Evolutionary conservation across 2,329 filamentous ascomycete genomes (phyloP), one percentile per base, ranked within the genome.

Genomic region (Cladosporium halotolerans): DNA sequence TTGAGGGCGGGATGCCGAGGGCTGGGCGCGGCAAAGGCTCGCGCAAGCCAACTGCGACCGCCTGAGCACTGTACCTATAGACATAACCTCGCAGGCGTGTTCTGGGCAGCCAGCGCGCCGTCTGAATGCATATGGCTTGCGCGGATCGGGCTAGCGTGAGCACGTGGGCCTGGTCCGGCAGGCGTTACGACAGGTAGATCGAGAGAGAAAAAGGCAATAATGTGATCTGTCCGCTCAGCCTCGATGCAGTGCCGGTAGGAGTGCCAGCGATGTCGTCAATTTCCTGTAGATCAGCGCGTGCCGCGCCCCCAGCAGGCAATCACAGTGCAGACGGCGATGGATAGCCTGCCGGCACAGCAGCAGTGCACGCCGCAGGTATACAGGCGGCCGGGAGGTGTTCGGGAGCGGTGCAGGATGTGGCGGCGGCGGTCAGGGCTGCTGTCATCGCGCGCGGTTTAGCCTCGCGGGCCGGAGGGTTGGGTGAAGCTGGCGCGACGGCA

Each of bases 141-240:
- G 34, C 45, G n/a, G 34, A 39, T 19, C 7, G 14, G 11, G 45
- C 36, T 44, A 51, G 47, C 47, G 47, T 44, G 40, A 19, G 31
- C 39, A 34, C 31, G 48, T 51, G 48, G 40, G 14, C 36, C 16
- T 19, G 6, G 16, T 34, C 14, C 4, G 18, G 19, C 41, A 34
- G 40, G 18, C 23, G 38, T 51, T 44, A 51, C 48, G 48, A 51
- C 48, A 51, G 16, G 44, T 32, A 51, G 23, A 44, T 32, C 31
- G 14, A 44, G 7, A 41, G 28, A 41, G 19, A 42, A 19, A 42
- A 39, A 34, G 28, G 28, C 23, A 36, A 50, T n/a, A 47, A 19
- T 19, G 39, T 39, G 34, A 39, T 9, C 34, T 28, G 23, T 28
- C 4, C 7, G 23, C 23, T 28, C 23, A 28, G 23, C 23, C 23